A percentile compares a stretch with the other conserved stretches of the same genome.
Evolutionary conservation across 1,284 basidiomycete genomes (phyloP).

Genomic region (Singerocomus rubriflavus): DNA sequence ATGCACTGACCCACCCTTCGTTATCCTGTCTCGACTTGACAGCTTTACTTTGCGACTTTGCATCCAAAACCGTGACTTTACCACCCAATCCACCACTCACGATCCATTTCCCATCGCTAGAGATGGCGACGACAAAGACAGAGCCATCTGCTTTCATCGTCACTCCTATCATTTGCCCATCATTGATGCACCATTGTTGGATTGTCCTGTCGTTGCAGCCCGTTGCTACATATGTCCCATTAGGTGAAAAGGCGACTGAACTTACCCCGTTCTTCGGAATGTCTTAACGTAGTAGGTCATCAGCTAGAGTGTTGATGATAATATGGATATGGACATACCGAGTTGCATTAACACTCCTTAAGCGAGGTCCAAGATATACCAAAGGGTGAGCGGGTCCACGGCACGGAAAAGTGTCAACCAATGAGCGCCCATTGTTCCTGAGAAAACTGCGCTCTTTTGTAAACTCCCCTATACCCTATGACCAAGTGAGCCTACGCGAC

Average conservation of each 20-base stretch:
- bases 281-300: constrained; percentile 5
- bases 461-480: no score
- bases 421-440: neutral
- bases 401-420: neutral
- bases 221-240: constrained; percentile 13
- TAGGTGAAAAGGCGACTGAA: constrained; percentile 19
- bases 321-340: constrained; percentile 2
- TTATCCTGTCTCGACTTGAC: neutral
- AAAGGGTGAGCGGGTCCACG: neutral
- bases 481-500: neutral
- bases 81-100: constrained; percentile 11
- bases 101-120: constrained; percentile 21
- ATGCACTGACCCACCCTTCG: constrained; percentile 12
- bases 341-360: constrained; percentile 3
- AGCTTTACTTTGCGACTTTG: constrained; percentile 10
- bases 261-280: constrained; percentile 1
- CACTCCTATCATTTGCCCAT: constrained; percentile 12
- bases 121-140: constrained; percentile 14
- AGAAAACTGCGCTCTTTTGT: neutral
- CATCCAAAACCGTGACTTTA: constrained; percentile 17
- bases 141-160: constrained; percentile 11
- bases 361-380: neutral
- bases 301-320: neutral
- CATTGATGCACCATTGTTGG: constrained; percentile 16
- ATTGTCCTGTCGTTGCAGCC: constrained; percentile 16